phyloP scores from a whole-genome alignment of 257 asterid genomes.

The Verbascum thapsus region DNA sequence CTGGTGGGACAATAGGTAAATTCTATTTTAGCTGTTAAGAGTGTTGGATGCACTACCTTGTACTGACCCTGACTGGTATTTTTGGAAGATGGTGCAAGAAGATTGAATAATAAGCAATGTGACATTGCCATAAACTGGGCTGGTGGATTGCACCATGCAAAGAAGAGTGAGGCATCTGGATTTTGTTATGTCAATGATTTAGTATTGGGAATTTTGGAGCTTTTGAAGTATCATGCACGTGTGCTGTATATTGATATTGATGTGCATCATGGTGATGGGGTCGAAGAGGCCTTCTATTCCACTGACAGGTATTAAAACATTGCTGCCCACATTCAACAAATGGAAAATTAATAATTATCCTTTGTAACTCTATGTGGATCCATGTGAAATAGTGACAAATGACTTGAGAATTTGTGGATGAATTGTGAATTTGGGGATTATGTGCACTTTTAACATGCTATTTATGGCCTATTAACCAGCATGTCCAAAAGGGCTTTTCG shows the following conservation, averaged over 20 bases:
- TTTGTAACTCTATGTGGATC: neutral
- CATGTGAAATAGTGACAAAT: neutral
- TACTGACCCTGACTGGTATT: slow-evolving; percentile 30
- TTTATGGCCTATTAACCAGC: slow-evolving; percentile 8
- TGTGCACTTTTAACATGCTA: neutral
- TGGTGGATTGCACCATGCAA: slow-evolving; percentile 99
- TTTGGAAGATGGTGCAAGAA: slow-evolving; percentile 87
- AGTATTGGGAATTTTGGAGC: slow-evolving; percentile 96
- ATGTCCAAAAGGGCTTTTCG: no score
- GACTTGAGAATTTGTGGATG: slow-evolving; percentile 2
- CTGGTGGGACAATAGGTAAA: slow-evolving; percentile 98
- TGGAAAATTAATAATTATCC: no score
- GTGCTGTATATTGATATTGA: slow-evolving; percentile 97
- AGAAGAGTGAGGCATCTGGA: slow-evolving; percentile 99
- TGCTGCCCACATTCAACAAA: neutral
- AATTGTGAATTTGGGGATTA: slow-evolving; percentile 23
- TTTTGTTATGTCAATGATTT: slow-evolving; percentile 96
- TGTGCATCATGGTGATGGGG: slow-evolving; percentile 99
- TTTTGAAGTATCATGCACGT: slow-evolving; percentile 90
- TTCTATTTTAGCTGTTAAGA: slow-evolving; percentile 18
- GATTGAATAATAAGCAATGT: slow-evolving; percentile 85
- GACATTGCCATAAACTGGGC: slow-evolving; percentile 99
- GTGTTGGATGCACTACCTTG: slow-evolving; percentile 16
- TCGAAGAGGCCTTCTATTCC: slow-evolving; percentile 97
- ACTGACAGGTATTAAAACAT: slow-evolving; percentile 72